Evolutionary conservation across 2,329 filamentous ascomycete genomes (phyloP), one percentile per base, ranked within the genome.

Genomic region (Neonectria magnoliae): DNA sequence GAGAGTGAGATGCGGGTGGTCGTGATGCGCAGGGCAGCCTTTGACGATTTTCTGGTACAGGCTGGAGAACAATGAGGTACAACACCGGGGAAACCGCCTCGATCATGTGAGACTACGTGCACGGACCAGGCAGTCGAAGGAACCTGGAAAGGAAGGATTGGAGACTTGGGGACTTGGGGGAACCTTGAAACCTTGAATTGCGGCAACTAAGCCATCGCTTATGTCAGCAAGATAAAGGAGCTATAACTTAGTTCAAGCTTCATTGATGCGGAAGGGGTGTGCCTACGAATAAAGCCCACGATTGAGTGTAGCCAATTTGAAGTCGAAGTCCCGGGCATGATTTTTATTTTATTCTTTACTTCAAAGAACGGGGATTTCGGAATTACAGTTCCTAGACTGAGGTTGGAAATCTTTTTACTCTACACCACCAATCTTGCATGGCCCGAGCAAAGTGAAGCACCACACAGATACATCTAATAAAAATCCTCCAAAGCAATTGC

Each of bases 81-180:
- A 65, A 64, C 64, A 48, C 64, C 59, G 56, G 64, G 62, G 64
- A 65, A 68, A 73, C 57, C 60, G 64, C 64, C 64, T 48, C 65
- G 74, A 73, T 78, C 76, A 78, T 77, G 74, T 77, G 76, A 77
- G 71, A 60, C 41, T 31, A 33, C 3, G 65, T 59, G 76, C 75
- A 76, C 72, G 69, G 70, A 47, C 33, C 65, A 64, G n/a, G 60
- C 57, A 57, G 14, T 16, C 56, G 29, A 51, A 27, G 41, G 16
- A 25, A 25, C 25, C 25, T 25, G 25, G 25, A 31, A 27, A 33
- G n/a, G 22, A 27, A 33, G 20, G 3, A 25, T 33, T 33, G 22
- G 33, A 5, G 36, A n/a, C 14, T 14, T 42, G 38, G 38, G n/a
- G 38, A 11, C 38, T 18, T 20, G 16, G 38, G 38, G 54, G n/a